Base-by-base conservation (phyloP, 306 rosid genomes). In the Arachis hypogaea region DNA sequence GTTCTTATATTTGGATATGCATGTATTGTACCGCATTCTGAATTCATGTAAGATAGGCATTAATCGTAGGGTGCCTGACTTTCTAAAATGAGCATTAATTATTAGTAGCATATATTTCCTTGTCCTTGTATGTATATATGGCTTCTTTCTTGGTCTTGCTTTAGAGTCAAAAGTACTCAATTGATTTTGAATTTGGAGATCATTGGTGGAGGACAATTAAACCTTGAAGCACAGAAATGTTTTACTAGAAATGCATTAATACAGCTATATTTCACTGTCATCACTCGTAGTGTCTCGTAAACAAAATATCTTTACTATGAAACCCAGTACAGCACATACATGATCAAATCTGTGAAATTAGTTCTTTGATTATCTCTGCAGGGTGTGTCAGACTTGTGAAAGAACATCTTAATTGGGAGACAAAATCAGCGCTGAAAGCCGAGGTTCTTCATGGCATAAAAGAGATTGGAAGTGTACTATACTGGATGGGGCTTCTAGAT, bases 401-500 rank as follows among this genome's bases (percentile, higher is more conserved):
- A 71, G 98, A 94, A 77, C 87, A 84, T 78, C 97, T 94, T 72
- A 86, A 86, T 72, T 94, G 98, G 98, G 96, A 86, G 72, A 73
- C 92, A 52, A 94, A 94, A 77, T 64, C 90, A 64, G 97, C 91
- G 83, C 86, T 94, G 63, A 94, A 92, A 85, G 76, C 85, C 16
- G 96, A 94, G 86, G 94, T 94, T 85, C 95, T 94, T 66, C 88
- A 85, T 63, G 96, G 92, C 71, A 91, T 94, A 66, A 94, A 94
- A 83, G 98, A 94, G 91, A 94, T 89, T 74, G 98, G 98, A 86
- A 94, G 98, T 79, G 92, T 91, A 66, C 73, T 91, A 61, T 94
- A 94, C 76, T 94, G 96, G 94, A 87, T 89, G 87, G 97, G 98
- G 65, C 93, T 94, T 74, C 91, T 94, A 76, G 98, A 94, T 84